A percentile compares a stretch with the other conserved stretches of the same genome.
Evolutionary conservation across 2,329 filamentous ascomycete genomes (phyloP).

Genomic region (Rhinocladiella similis): DNA sequence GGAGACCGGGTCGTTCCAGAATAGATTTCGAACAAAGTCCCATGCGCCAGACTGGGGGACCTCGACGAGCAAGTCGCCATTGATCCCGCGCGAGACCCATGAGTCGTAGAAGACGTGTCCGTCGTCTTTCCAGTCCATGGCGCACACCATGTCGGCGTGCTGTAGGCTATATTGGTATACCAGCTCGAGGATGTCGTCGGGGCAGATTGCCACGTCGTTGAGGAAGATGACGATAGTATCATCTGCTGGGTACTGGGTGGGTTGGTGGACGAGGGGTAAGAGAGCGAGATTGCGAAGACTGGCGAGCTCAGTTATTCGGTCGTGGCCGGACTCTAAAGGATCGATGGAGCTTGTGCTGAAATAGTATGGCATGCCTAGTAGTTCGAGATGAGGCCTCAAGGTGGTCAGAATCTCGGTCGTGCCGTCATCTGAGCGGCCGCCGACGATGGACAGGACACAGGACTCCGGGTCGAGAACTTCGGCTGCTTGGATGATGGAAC

Average conservation of each 20-base stretch:
- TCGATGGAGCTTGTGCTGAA: constrained; percentile 43
- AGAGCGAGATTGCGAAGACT: constrained; percentile 56
- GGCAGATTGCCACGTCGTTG: constrained; percentile 56
- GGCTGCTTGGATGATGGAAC: constrained; percentile 53
- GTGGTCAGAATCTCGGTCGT: constrained; percentile 52
- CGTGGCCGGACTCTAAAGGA: constrained; percentile 36
- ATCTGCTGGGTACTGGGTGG: constrained; percentile 33
- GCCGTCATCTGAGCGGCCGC: constrained; percentile 57
- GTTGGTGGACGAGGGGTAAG: constrained; percentile 42
- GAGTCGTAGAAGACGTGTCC: constrained; percentile 59
- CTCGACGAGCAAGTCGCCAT: constrained; percentile 57
- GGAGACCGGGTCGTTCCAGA: constrained; percentile 51
- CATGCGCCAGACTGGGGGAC: constrained; percentile 53
- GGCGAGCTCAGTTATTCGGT: constrained; percentile 52
- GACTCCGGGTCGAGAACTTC: constrained; percentile 52
- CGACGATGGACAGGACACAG: constrained; percentile 58
- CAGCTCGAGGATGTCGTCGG: constrained; percentile 60
- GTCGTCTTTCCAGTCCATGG: constrained; percentile 57
- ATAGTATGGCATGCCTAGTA: constrained; percentile 27
- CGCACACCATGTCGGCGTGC: constrained; percentile 58
- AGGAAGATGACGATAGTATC: constrained; percentile 52
- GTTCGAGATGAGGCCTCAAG: constrained; percentile 43
- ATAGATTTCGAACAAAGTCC: constrained; percentile 52
- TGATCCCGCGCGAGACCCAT: constrained; percentile 55
- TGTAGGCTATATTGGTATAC: constrained; percentile 49